phyloP scores from a whole-genome alignment of 1,284 basidiomycete species.

The Taiwanofungus camphoratus region DNA sequence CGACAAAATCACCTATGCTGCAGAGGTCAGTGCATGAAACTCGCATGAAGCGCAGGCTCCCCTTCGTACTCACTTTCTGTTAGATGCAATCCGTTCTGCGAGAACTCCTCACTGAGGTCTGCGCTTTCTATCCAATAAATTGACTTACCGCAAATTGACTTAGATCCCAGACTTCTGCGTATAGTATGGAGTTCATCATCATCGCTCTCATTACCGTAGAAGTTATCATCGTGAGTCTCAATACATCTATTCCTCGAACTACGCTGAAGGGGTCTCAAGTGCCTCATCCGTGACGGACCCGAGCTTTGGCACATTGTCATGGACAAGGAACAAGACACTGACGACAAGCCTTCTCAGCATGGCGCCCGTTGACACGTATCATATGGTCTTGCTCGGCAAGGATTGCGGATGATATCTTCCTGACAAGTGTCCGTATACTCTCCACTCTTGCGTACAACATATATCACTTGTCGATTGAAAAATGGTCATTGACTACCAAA shows the following conservation, averaged over 20 bases:
- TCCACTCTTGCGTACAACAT: no score
- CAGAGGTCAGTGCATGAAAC: conserved; percentile 58
- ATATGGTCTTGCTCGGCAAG: no score
- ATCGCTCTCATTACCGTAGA: conserved; percentile 88
- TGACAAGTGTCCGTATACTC: no score
- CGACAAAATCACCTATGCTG: conserved; percentile 90
- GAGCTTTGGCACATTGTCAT: conserved; percentile 56
- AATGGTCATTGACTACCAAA: no score
- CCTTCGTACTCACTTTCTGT: not conserved
- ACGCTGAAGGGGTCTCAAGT: conserved; percentile 30
- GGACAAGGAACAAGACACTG: conserved; percentile 14
- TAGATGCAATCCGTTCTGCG: conserved; percentile 69
- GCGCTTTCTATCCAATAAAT: conserved; percentile 7
- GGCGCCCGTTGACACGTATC: no score
- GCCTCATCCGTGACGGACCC: conserved; percentile 54
- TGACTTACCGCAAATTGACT: not conserved
- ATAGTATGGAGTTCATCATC: conserved; percentile 89
- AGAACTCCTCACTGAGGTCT: conserved; percentile 73
- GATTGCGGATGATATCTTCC: no score
- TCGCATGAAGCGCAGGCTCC: conserved; percentile 2
- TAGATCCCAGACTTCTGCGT: conserved; percentile 61
- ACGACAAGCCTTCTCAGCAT: not conserved
- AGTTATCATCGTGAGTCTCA: conserved; percentile 70
- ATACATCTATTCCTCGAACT: not conserved
- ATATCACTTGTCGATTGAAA: no score